A percentile compares a stretch with the other conserved stretches of the same genome.
Evolutionary conservation across 495 filamentous ascomycete genomes (phyloP).

Genomic region (Penicillium psychrofluorescens): DNA sequence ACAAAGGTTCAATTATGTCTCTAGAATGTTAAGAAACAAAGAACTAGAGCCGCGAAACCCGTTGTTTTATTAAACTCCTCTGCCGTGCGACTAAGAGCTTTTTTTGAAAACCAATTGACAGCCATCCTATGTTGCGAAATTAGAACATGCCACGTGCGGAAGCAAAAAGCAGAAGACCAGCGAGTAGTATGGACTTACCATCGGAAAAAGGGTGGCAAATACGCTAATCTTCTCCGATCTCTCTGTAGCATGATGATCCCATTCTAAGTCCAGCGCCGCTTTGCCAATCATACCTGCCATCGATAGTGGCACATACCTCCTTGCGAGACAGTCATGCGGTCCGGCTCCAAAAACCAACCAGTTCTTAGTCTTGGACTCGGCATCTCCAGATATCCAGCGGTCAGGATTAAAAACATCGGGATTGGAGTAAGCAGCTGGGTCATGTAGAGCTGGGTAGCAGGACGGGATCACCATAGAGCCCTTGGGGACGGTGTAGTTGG

Average conservation of each 20-base stretch:
- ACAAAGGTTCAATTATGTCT: too few relatives aligned
- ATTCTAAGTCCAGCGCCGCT: slow-evolving; percentile 73
- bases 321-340: slow-evolving; percentile 86
- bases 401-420: slow-evolving; percentile 80
- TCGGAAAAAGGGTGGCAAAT: slow-evolving; percentile 91
- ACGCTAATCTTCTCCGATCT: slow-evolving; percentile 85
- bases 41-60: too few relatives aligned
- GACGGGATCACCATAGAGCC: slow-evolving; percentile 87
- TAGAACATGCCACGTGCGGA: background rate
- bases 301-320: slow-evolving; percentile 78
- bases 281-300: slow-evolving; percentile 85
- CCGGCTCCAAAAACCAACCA: slow-evolving; percentile 93
- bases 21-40: too few relatives aligned
- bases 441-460: slow-evolving; percentile 79
- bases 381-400: slow-evolving; percentile 80
- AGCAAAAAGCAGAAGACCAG: background rate
- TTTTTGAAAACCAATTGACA: slow-evolving; percentile 59
- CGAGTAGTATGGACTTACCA: slow-evolving; percentile 51
- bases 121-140: slow-evolving; percentile 29
- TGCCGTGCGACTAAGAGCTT: slow-evolving; percentile 6
- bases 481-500: slow-evolving; percentile 79
- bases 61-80: too few relatives aligned
- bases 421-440: slow-evolving; percentile 78
- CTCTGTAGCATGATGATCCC: slow-evolving; percentile 73
- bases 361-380: slow-evolving; percentile 87